Evolutionary conservation across 352 stramenopile species (phyloP), one percentile per base, ranked within the genome.

Genomic region (Phytophthora rubi): DNA sequence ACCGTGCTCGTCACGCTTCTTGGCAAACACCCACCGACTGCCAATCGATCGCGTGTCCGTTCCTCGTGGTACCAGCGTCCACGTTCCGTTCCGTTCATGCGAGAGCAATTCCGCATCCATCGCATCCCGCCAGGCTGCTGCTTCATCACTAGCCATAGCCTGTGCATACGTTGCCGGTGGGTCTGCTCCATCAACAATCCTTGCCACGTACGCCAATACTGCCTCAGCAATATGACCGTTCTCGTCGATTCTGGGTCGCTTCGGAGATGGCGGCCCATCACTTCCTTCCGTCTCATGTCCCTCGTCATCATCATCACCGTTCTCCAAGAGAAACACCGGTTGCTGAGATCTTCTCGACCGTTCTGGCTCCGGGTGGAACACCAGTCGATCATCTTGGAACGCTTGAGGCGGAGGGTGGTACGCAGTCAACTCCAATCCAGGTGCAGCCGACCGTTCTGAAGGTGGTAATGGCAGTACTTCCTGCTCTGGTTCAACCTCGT

Each of bases 231-330:
- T 60, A n/a, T 65, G 66, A 5, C 16, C 33, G 28, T 65, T 42
- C 18, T 63, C 58, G 12, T 67, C 52, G 7, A 68, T 63, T 53
- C 32, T 59, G 23, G 23, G 23, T 26, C 57, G 65, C 23, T 72
- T 68, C 4, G n/a, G 53, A 28, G 53, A 53, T 0, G 58, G 35
- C 12, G 45, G 30, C 5, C 58, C 59, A 23, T 68, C 35, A 65
- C 66, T 73, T 13, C n/a, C 16, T 61, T 62, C 66, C 7, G 51
- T 23, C 28, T 56, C 60, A 26, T 30, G n/a, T 61, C 65, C 51
- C 23, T 65, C 56, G 2, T 58, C 56, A 51, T 15, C 47, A 9
- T 65, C 51, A 16, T 33, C 21, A 16, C 49, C 39, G 16, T 66
- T 39, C 49, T 57, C 35, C 12, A 66, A 53, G 0, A 62, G 42